Evolutionary conservation across 352 stramenopile genomes (phyloP), one percentile per base, ranked within the genome.

Genomic region (Phytophthora sp.): DNA sequence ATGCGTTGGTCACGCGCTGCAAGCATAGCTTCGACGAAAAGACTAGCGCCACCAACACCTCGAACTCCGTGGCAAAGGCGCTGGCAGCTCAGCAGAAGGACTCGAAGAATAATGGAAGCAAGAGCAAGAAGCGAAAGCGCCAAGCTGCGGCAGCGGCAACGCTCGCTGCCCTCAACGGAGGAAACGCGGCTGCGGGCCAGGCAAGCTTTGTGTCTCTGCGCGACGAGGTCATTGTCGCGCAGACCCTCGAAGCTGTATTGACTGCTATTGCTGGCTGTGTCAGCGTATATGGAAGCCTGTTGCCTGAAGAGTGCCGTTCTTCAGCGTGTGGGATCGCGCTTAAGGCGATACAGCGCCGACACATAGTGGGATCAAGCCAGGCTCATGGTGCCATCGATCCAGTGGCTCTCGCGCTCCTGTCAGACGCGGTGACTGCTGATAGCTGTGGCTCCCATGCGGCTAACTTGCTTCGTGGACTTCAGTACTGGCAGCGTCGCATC

Each of bases 61-160:
- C 61, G 24, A 69, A 61, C 47, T 41, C 3, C 35, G 56, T 69
- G 23, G 54, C 54, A 0, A 65, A 74, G 57, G 63, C 57, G 0
- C 23, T 70, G 33, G 51, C 54, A 2, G 53, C 47, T 31, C 51
- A 69, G 20, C 52, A 71, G 16, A 71, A 63, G 4, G 66, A 67
- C 41, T 35, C 41, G 3, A 73, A 74, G 42, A 59, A 69, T 2
- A 56, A 39, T 18, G 55, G 57, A 46, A 72, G 45, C 23, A 95
- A 93, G 61, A 87, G 81, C 63, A 95, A 95, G 73, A 95, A 95
- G 69, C 85, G 87, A 49, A 93, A 93, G 73, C 87, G 87, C 31
- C 81, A 91, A 53, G 73, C 79, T 24, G 79, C 73, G 20, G 79
- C 83, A 26, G 74, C 84, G 49, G 76, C 89, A 16, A 71, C 76